Evolutionary conservation across 2,329 filamentous ascomycete genomes (phyloP).

Genomic region (Thelonectria olida): DNA sequence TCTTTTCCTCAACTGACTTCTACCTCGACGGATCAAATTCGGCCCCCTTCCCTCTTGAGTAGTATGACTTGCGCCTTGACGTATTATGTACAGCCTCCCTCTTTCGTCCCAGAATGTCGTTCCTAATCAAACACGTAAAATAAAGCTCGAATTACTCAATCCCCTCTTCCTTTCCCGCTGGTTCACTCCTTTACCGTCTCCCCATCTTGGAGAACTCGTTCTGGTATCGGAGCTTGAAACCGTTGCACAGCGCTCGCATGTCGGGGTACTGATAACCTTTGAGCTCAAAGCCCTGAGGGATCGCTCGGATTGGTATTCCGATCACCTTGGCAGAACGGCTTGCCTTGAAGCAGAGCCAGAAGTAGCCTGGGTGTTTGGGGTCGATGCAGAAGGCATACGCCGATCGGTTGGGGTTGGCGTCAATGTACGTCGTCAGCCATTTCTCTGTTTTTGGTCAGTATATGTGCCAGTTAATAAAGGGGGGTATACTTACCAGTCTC

Average conservation of each 20-base stretch:
- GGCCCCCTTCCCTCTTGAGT: conserved; percentile 4
- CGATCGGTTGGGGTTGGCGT: conserved; percentile 92
- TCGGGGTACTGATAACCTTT: conserved; percentile 91
- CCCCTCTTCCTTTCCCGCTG: neutral
- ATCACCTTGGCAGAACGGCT: conserved; percentile 77
- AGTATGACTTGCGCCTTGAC: conserved; percentile 22
- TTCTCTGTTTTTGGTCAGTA: conserved; percentile 68
- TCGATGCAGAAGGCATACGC: conserved; percentile 97
- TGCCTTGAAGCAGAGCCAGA: conserved; percentile 95
- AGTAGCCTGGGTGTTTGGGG: conserved; percentile 90
- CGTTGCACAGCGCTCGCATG: conserved; percentile 94
- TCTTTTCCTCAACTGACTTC: neutral
- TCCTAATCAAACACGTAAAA: conserved; percentile 24
- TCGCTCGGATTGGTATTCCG: conserved; percentile 86
- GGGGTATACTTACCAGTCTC: conserved; percentile 82
- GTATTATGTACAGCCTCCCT: conserved; percentile 23
- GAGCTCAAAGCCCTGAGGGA: conserved; percentile 93
- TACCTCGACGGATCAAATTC: neutral
- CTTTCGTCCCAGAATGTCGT: conserved; percentile 11
- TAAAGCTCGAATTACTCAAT: conserved; percentile 1
- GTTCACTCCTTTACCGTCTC: conserved; percentile 35
- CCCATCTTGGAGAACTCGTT: conserved; percentile 72
- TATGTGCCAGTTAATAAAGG: neutral
- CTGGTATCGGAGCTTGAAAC: conserved; percentile 86
- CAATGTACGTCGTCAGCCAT: conserved; percentile 96